Evolutionary conservation across 1,284 basidiomycete species (phyloP).

Genomic region (Tylopilus sp.): DNA sequence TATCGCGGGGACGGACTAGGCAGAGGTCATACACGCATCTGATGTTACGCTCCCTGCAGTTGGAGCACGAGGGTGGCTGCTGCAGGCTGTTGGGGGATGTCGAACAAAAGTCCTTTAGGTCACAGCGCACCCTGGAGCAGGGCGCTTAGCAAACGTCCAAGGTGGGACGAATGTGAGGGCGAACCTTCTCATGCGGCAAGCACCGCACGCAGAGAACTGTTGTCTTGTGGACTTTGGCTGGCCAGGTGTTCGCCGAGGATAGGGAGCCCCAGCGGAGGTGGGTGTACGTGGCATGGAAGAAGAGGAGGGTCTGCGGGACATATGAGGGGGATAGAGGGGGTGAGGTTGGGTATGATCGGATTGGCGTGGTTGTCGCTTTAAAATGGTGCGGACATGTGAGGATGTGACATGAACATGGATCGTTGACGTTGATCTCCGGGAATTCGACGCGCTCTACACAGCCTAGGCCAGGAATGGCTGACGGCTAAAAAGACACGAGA

Average conservation of each 20-base stretch:
- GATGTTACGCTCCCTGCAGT: conserved; percentile 80
- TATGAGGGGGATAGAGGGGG: conserved; percentile 25
- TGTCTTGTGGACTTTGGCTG: conserved; percentile 73
- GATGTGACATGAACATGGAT: conserved; percentile 18
- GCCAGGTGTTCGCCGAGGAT: conserved; percentile 48
- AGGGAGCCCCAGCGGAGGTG: conserved; percentile 37
- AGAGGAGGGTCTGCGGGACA: conserved; percentile 54
- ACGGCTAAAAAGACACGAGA: conserved; percentile 35
- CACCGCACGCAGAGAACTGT: conserved; percentile 85
- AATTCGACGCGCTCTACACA: conserved; percentile 26
- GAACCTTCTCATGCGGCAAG: conserved; percentile 82
- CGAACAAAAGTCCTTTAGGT: conserved; percentile 69
- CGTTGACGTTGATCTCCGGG: conserved; percentile 34
- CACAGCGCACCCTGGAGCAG: conserved; percentile 64
- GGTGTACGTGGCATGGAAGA: conserved; percentile 36
- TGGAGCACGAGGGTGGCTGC: conserved; percentile 65
- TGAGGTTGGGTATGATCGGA: conserved; percentile 1
- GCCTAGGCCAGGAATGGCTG: conserved; percentile 20
- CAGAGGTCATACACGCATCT: conserved; percentile 76
- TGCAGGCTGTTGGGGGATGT: conserved; percentile 38
- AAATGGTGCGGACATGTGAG: conserved; percentile 25
- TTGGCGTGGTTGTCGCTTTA: conserved; percentile 14
- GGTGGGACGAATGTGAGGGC: conserved; percentile 11
- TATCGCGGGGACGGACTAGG: neutral
- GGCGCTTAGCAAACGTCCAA: conserved; percentile 5